Evolutionary conservation across 1,284 basidiomycete species (phyloP), one percentile per base, ranked within the genome.

Genomic region (Naganishia sp.): DNA sequence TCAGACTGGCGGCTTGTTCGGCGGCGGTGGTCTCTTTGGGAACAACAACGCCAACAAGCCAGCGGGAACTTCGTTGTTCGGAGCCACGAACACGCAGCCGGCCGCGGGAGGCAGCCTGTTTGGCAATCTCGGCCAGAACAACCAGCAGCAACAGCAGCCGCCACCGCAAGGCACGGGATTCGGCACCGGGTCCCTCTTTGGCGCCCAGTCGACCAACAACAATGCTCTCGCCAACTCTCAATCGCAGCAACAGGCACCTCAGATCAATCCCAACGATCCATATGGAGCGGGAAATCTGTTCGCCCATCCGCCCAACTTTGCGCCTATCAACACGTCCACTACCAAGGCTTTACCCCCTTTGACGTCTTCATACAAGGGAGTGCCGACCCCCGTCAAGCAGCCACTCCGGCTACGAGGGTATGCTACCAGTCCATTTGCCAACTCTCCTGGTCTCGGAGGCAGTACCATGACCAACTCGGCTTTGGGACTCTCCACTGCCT

Each of bases 211-310:
- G 61, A 71, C 69, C 28, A 72, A 65, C 73, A 73, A 57, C 69
- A 74, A 64, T 85, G 86, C 44, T 42, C 64, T 55, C 57, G 69
- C 56, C 59, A 70, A 67, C 39, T 61, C 59, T 23, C 68, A 71
- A 61, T 49, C 56, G 5, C 68, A 68, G 33, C 33, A 59, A n/a
- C 68, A 55, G 18, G 31, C 59, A 21, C 64, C 72, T 68, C 69
- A 71, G 60, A 66, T 67, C 57, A 57, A 52, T 64, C 18, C 66
- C 77, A 73, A 67, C 75, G 84, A 85, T 73, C 94, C 95, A 0
- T 94, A 98, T 75, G 90, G 90, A 49, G 85, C 87, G 67, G 93
- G 91, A 75, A 81, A 81, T 18, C 77, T 86, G 48, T 85, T 86
- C 70, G 76, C 55, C 56, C 70, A 61, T 60, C 73, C 57, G 59